Base-by-base conservation (phyloP, 73 alveolate species). In the Effrenium voratum region DNA sequence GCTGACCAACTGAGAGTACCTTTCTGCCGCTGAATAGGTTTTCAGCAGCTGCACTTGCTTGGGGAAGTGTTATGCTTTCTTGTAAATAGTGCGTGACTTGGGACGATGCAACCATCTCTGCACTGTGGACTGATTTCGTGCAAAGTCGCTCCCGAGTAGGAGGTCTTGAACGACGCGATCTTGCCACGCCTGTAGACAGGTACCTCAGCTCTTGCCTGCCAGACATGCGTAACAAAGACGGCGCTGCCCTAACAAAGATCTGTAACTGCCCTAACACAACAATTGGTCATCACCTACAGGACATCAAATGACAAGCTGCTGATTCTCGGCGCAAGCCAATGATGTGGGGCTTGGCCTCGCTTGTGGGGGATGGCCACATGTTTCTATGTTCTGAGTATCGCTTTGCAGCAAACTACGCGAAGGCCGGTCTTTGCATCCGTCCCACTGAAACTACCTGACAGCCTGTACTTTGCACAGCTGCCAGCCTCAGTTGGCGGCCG, bases 271-370 rank as follows among this genome's bases (percentile, higher is more conserved):
- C n/a, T n/a, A n/a, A n/a, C n/a, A n/a, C n/a, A n/a, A n/a, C n/a
- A n/a, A n/a, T n/a, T n/a, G n/a, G n/a, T n/a, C n/a, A n/a, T n/a
- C n/a, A n/a, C n/a, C n/a, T n/a, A 30, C 24, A 34, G 55, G 83
- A 8, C 83, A 22, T 22, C n/a, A 57, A 68, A 26, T 72, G 83
- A 46, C 83, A 73, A 36, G 83, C 36, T 12, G 19, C 93, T 34
- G 93, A 84, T 84, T 84, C 93, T 55, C 93, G 93, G 5, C 93
- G 93, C 44, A 84, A 63, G 32, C 93, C 93, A 26, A 84, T 84
- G 93, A 84, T 46, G 52, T 84, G 93, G 32, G 93, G 93, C 52
- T 63, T 57, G 93, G 72, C 79, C 46, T 84, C 41, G 77, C 19
- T 57, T 3, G n/a, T 57, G 72, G 3, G 2, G 72, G n/a, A 13